Conservation (phyloP, 108 stramenopile species). For the Schizochytrium sp. region DNA sequence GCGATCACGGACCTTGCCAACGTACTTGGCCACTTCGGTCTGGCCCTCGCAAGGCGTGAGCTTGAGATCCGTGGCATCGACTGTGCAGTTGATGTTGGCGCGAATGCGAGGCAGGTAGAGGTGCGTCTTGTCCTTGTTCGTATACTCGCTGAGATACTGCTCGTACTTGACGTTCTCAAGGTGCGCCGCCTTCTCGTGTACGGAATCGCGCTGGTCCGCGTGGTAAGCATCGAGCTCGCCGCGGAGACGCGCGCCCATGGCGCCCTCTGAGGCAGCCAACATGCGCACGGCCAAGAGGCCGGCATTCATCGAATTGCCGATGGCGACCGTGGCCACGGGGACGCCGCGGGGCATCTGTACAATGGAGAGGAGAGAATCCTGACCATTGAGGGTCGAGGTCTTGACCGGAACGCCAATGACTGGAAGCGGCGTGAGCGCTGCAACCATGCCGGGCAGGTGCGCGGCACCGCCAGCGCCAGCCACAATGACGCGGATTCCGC, state of each 20-base stretch:
- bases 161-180: conserved; percentile 41
- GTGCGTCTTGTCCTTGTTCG: conserved; percentile 14
- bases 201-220: neutral
- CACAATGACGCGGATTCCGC: conserved; percentile 84
- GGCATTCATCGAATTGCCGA: conserved; percentile 94
- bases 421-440: conserved; percentile 85
- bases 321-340: conserved; percentile 98
- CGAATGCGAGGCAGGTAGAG: neutral
- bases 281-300: conserved; percentile 89
- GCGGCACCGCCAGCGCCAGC: conserved; percentile 99
- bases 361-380: conserved; percentile 90
- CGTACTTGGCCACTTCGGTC: neutral
- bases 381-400: conserved; percentile 88
- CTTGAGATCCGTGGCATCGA: neutral
- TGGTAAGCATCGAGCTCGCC: conserved; percentile 20
- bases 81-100: neutral
- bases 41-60: neutral
- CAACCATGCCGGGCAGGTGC: conserved; percentile 97
- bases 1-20: conserved; percentile 49
- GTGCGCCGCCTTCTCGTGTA: conserved; percentile 31
- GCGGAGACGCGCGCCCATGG: neutral
- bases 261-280: conserved; percentile 50
- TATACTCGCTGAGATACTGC: conserved; percentile 29
- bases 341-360: conserved; percentile 98
- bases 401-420: conserved; percentile 97